phyloP scores from a whole-genome alignment of 2,329 filamentous ascomycete genomes.

The Paraphoma sp. region DNA sequence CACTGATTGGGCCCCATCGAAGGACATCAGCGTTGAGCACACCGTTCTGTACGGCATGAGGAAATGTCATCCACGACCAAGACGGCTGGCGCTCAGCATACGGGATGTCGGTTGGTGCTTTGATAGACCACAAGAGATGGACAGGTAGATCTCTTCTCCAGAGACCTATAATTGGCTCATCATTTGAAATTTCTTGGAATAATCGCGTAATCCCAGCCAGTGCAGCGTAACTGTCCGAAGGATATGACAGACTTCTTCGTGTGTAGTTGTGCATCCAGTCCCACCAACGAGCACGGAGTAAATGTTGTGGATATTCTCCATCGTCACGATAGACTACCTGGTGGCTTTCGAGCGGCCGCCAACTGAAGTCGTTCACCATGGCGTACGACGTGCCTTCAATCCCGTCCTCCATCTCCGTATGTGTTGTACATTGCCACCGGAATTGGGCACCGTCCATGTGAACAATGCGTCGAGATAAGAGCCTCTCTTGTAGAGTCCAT shows the following conservation, averaged over 20 bases:
- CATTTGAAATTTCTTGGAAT: neutral
- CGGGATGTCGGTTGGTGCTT: no score
- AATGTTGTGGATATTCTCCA: neutral
- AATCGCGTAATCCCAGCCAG: conserved; percentile 1
- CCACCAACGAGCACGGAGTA: neutral
- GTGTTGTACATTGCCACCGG: conserved; percentile 2
- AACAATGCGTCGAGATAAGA: conserved; percentile 4
- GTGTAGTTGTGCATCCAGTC: neutral
- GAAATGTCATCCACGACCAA: neutral
- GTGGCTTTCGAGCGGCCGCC: neutral
- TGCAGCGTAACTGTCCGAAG: conserved; percentile 3
- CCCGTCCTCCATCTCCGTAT: conserved; percentile 5
- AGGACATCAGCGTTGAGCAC: neutral
- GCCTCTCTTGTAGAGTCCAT: conserved; percentile 6
- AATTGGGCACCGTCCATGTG: conserved; percentile 2
- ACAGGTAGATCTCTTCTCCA: neutral
- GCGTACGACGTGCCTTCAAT: neutral
- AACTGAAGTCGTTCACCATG: neutral
- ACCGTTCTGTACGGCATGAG: neutral
- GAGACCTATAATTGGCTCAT: neutral
- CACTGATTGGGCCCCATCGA: neutral
- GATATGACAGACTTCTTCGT: neutral
- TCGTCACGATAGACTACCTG: no score
- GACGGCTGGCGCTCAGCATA: neutral
- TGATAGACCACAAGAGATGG: neutral